Conservation (phyloP, 257 asterid species). For the Fraxinus cuspidata region DNA sequence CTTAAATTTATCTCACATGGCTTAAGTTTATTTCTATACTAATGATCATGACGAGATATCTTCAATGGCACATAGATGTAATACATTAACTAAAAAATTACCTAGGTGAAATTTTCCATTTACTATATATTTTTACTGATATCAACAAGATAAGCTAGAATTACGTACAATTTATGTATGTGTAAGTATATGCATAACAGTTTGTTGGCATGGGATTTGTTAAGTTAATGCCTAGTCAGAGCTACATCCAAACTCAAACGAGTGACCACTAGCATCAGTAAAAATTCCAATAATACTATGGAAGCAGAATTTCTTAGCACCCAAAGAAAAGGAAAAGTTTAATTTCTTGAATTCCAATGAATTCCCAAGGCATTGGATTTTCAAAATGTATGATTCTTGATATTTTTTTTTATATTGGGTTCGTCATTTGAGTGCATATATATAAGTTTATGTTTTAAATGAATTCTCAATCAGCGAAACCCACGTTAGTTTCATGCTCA, state of each 20-base stretch:
- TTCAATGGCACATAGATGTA: not conserved
- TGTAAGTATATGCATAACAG: too few relatives aligned
- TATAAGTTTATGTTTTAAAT: too few relatives aligned
- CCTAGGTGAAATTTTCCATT: too few relatives aligned
- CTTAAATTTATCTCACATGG: not conserved
- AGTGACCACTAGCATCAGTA: slow-evolving; percentile 34
- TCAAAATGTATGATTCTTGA: not conserved
- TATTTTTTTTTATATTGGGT: slow-evolving; percentile 29
- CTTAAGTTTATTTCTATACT: not conserved
- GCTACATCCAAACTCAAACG: slow-evolving; percentile 42
- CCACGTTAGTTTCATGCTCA: too few relatives aligned
- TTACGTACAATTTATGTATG: too few relatives aligned
- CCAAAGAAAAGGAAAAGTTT: slow-evolving; percentile 5
- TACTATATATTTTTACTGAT: too few relatives aligned
- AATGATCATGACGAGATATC: not conserved
- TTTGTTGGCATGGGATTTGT: too few relatives aligned
- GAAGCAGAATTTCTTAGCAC: slow-evolving; percentile 11
- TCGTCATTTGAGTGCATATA: slow-evolving; percentile 21
- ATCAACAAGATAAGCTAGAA: too few relatives aligned
- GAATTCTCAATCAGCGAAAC: too few relatives aligned
- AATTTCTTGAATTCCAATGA: slow-evolving; percentile 9
- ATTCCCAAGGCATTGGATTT: not conserved
- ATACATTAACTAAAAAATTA: not conserved
- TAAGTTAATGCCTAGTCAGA: slow-evolving; percentile 8
- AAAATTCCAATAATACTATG: not conserved